Conservation (phyloP, 2,329 filamentous ascomycete genomes). For the Microdochium nivale region DNA sequence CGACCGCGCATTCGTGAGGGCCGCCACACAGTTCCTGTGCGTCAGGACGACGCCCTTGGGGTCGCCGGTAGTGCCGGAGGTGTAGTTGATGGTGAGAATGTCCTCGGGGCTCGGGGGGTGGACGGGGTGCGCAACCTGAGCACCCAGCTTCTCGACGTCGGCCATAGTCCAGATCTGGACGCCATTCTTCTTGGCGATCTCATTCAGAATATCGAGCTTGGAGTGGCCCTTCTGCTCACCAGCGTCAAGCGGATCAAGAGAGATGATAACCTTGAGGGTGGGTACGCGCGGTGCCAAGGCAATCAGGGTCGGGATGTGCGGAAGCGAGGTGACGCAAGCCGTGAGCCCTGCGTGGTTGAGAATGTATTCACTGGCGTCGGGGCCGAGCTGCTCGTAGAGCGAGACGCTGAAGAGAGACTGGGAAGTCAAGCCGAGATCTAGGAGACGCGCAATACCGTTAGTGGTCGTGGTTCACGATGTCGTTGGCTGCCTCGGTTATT, state of each 20-base stretch:
- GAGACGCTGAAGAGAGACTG: conserved; percentile 86
- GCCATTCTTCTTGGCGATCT: conserved; percentile 64
- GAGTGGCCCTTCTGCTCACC: conserved; percentile 71
- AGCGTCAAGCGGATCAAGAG: conserved; percentile 70
- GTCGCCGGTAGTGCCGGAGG: conserved; percentile 73
- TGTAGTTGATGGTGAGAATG: conserved; percentile 84
- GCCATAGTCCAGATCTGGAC: conserved; percentile 71
- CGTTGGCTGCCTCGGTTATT: too few species aligned
- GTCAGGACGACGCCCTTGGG: conserved; percentile 80
- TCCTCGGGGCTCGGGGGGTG: conserved; percentile 68
- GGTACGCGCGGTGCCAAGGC: conserved; percentile 73
- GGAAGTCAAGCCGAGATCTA: conserved; percentile 79
- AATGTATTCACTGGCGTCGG: conserved; percentile 89
- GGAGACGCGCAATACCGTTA: background rate
- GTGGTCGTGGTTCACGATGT: too few species aligned
- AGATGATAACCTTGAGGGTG: conserved; percentile 78
- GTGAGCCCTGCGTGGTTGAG: conserved; percentile 78
- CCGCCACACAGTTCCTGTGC: conserved; percentile 73
- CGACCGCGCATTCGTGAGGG: conserved; percentile 51
- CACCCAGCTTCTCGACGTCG: conserved; percentile 76
- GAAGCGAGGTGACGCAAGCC: conserved; percentile 69
- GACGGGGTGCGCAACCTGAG: conserved; percentile 58
- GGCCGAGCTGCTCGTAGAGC: conserved; percentile 90
- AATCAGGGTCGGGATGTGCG: conserved; percentile 72
- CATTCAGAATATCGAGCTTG: conserved; percentile 70